Conservation (phyloP, 179 eudicot genomes). For the Amaranthus tricolor region DNA sequence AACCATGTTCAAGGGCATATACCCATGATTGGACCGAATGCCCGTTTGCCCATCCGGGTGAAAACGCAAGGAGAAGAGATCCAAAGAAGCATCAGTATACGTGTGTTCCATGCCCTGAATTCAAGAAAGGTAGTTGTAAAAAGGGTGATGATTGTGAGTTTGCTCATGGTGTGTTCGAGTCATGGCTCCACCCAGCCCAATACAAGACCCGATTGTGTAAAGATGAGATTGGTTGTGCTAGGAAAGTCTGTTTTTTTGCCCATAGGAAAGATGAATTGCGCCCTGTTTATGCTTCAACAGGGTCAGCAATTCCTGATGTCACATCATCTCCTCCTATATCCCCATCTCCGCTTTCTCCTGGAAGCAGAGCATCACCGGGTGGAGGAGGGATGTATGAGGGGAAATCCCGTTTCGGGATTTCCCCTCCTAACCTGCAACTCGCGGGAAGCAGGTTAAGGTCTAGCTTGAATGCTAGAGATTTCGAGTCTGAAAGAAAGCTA, state of each 20-base stretch:
- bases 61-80: conserved; percentile 65
- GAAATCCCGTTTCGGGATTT: conserved; percentile 11
- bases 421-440: conserved; percentile 37
- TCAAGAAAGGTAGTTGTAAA: conserved; percentile 44
- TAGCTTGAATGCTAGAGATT: conserved; percentile 40
- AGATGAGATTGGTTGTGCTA: conserved; percentile 40
- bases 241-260: conserved; percentile 46
- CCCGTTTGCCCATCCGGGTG: conserved; percentile 92
- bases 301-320: conserved; percentile 39
- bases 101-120: conserved; percentile 53
- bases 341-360: conserved; percentile 37
- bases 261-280: conserved; percentile 43
- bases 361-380: conserved; percentile 15
- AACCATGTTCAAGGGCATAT: conserved; percentile 84
- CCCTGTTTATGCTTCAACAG: conserved; percentile 47
- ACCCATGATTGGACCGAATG: conserved; percentile 98
- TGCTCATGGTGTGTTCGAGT: conserved; percentile 51
- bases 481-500: conserved; percentile 26
- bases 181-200: conserved; percentile 52
- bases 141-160: conserved; percentile 47
- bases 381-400: conserved; percentile 34
- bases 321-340: conserved; percentile 12
- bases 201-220: conserved; percentile 43
- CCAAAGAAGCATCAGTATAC: conserved; percentile 40
- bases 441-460: conserved; percentile 43